Base-by-base conservation (phyloP, 768 basidiomycete species). In the Hericium coralloides region DNA sequence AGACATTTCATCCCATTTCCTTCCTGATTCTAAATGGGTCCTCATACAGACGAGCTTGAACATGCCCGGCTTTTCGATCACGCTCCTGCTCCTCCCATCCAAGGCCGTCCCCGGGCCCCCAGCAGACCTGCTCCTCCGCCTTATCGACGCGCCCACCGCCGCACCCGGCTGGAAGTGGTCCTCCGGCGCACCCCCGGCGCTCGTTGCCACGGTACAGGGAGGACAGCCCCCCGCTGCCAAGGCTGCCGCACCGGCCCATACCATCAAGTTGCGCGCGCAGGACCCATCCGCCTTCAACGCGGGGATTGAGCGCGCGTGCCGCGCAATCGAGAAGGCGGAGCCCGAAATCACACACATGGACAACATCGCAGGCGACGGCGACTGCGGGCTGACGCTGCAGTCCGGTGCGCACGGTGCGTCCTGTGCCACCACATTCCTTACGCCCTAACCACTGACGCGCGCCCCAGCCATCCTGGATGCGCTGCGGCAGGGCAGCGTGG, bases 261-360 rank as follows among this genome's bases (percentile, higher is more conserved):
- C 50, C 17, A 51, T 53, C 6, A 55, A 49, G 23, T 66, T 80
- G 31, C 60, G 61, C 36, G 76, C 75, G n/a, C 55, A 68, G 10
- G 74, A 89, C 59, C 68, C 76, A 3, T 60, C 67, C n/a, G 68
- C 62, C 7, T 91, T 92, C 68, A 70, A 76, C 45, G 66, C 65
- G 2, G 78, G 79, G 17, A 71, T 95, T 36, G 71, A 75, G 63
- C 73, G 74, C 20, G 86, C 85, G 1, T 86, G 85, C 59, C 67
- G 80, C 18, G 83, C 82, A 2, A 71, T 98, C 59, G 80, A 92
- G 58, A 72, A 71, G 8, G 88, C 87, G 8, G 95, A 98, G 68
- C 83, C 88, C 1, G 92, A 94, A 62, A 92, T 99, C 59, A 98
- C 95, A 14, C 72, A 79, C 18, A 88, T 92, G 83, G 95, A 99